phyloP scores from a whole-genome alignment of 1,139 yeast genomes.

The Debaryomycetaceae sp. region DNA sequence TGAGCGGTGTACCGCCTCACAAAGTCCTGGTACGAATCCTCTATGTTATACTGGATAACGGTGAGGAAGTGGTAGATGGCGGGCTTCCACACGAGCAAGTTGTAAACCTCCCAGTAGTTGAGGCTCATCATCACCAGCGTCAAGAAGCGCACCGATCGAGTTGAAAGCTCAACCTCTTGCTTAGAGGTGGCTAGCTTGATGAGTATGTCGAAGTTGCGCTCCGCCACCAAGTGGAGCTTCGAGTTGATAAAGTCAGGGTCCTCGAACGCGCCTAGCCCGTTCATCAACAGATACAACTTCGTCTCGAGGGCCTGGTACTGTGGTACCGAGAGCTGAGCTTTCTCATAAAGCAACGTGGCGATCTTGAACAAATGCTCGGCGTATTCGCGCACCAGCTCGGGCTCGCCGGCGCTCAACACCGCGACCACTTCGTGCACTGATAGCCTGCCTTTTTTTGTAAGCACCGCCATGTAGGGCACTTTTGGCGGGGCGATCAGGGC shows the following conservation, averaged over 20 bases:
- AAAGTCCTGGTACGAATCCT: constrained; percentile 36
- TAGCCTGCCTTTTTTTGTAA: not conserved
- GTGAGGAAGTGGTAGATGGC: constrained; percentile 38
- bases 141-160: constrained; percentile 34
- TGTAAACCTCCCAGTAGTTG: constrained; percentile 46
- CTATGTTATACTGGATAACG: constrained; percentile 36
- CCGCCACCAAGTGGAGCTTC: constrained; percentile 32
- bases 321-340: constrained; percentile 13
- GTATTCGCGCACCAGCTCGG: constrained; percentile 32
- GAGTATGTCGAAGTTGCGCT: constrained; percentile 37
- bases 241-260: constrained; percentile 26
- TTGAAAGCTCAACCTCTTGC: constrained; percentile 26
- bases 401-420: constrained; percentile 25
- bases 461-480: constrained; percentile 11
- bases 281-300: constrained; percentile 25
- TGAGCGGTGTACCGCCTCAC: constrained; percentile 30
- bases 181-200: constrained; percentile 31
- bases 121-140: constrained; percentile 36
- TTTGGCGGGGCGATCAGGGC: constrained; percentile 5
- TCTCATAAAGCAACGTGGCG: constrained; percentile 20
- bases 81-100: constrained; percentile 41
- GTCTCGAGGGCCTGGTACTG: constrained; percentile 17
- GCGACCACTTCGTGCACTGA: constrained; percentile 24
- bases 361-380: constrained; percentile 35
- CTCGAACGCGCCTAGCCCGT: constrained; percentile 21